Percentiles rank a stretch among this genome's conserved stretches.
phyloP scores from a whole-genome alignment of 2,329 filamentous ascomycete species.

The Rhinocladiella similis region DNA sequence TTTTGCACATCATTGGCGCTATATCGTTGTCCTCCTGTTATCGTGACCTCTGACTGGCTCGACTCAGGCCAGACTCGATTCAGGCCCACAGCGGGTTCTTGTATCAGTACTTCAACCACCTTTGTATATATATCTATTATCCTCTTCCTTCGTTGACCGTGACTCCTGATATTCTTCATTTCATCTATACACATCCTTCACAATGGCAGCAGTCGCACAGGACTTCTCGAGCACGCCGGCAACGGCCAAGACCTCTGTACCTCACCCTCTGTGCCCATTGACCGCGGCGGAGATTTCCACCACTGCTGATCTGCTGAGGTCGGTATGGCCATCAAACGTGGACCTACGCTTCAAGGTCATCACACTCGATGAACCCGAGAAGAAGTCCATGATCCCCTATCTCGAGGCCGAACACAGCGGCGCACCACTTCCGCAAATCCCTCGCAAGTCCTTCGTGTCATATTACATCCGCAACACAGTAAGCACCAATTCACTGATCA shows the following conservation, averaged over 20 bases:
- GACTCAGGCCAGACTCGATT: neutral
- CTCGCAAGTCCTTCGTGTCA: constrained; percentile 53
- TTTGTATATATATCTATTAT: constrained; percentile 1
- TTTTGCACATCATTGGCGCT: neutral
- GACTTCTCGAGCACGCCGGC: constrained; percentile 19
- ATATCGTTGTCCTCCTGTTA: neutral
- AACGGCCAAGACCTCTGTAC: constrained; percentile 19
- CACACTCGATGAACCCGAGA: constrained; percentile 65
- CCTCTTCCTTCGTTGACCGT: neutral
- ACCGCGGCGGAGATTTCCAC: constrained; percentile 32
- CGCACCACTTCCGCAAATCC: constrained; percentile 48
- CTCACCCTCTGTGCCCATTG: constrained; percentile 34
- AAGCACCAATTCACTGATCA: constrained; percentile 38
- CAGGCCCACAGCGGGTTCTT: neutral
- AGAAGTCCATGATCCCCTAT: constrained; percentile 60
- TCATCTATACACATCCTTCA: neutral
- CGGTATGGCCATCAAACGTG: constrained; percentile 31
- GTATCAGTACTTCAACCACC: neutral
- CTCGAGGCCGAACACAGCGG: constrained; percentile 62
- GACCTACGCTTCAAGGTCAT: constrained; percentile 62
- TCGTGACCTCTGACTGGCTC: neutral
- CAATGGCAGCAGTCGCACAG: constrained; percentile 24
- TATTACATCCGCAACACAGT: constrained; percentile 56
- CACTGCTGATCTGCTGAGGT: constrained; percentile 30
- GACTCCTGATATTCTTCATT: constrained; percentile 1